Evolutionary conservation across 1,139 yeast species (phyloP).

Genomic region (Saccharomyces hybrid): DNA sequence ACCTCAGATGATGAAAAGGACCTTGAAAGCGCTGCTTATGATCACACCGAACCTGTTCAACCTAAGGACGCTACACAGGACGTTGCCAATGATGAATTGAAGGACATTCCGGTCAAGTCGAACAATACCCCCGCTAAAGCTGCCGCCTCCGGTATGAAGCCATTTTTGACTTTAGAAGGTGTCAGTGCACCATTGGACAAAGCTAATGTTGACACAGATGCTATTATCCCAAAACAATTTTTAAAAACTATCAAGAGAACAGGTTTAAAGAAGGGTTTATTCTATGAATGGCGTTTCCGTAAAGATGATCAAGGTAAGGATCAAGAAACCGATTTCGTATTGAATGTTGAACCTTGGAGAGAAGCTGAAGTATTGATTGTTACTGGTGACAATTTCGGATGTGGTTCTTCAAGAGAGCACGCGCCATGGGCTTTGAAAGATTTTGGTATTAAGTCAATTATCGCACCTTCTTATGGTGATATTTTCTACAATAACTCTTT

Average conservation of each 20-base stretch:
- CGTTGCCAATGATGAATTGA: slow-evolving; percentile 38
- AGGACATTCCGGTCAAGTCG: slow-evolving; percentile 50
- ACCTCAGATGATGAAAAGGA: slow-evolving; percentile 49
- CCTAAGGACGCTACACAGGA: slow-evolving; percentile 34
- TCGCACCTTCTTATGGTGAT: slow-evolving; percentile 97
- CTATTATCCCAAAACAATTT: slow-evolving; percentile 96
- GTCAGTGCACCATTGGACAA: slow-evolving; percentile 88
- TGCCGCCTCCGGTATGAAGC: slow-evolving; percentile 56
- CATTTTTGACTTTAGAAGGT: slow-evolving; percentile 69
- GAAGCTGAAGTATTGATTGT: slow-evolving; percentile 77
- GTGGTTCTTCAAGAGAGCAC: slow-evolving; percentile 98
- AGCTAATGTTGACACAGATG: slow-evolving; percentile 96
- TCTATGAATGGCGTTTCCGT: slow-evolving; percentile 77
- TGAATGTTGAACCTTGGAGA: slow-evolving; percentile 78
- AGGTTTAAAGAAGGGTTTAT: slow-evolving; percentile 79
- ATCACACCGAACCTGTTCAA: slow-evolving; percentile 51
- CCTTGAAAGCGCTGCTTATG: slow-evolving; percentile 61
- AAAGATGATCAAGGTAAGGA: slow-evolving; percentile 68
- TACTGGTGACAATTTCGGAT: slow-evolving; percentile 94
- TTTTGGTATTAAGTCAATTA: slow-evolving; percentile 89
- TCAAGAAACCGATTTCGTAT: slow-evolving; percentile 76
- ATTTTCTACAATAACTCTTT: slow-evolving; percentile 94
- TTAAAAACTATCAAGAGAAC: slow-evolving; percentile 95
- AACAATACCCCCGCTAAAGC: slow-evolving; percentile 49
- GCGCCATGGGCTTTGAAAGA: slow-evolving; percentile 99